Evolutionary conservation across 805 yeast genomes (phyloP), one percentile per base, ranked within the genome.

Genomic region (Lachancea lanzarotensis): DNA sequence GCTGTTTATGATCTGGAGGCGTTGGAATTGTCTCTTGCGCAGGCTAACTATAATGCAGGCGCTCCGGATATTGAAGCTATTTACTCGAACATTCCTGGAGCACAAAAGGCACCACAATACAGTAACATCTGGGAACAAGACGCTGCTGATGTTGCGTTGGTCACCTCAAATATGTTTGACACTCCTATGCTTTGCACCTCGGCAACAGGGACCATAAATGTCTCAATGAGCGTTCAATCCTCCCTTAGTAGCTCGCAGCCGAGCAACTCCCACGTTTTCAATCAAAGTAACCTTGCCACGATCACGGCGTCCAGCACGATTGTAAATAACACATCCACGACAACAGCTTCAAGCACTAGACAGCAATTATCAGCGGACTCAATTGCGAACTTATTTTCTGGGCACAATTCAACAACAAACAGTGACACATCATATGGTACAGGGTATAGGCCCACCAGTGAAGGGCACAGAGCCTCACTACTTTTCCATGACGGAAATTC

Each of bases 1-100:
- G 70, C 76, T 31, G 84, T 78, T 39, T 81, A 72, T 47, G 83
- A 81, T 60, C 55, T 79, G 46, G 81, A 73, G 29, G 66, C 65
- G 27, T 53, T 60, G 17, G 70, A 70, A 46, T 55, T 77, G n/a
- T 72, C 73, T 0, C 30, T 77, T 40, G 82, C 79, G 3, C 76
- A 71, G 49, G 80, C 72, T 2, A 64, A 63, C 42, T 66, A 45
- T 27, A 34, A 46, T 25, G 52, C 72, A 6, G 50, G 47, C 19
- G 59, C 59, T 8, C 66, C 60, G 36, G 61, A 78, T 47, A 72
- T 80, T 35, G 81, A 78, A 45, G 68, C 62, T 2, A 71, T 81
- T 30, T 40, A 62, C 1, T 45, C 56, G 3, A 45, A 67, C 5
- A 69, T 80, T 32, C 85, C 85, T 16, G 62, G 72, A 36, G 82